phyloP scores from a whole-genome alignment of 192 early-diverging fungal genomes.

The Haplosporangium gracile region DNA sequence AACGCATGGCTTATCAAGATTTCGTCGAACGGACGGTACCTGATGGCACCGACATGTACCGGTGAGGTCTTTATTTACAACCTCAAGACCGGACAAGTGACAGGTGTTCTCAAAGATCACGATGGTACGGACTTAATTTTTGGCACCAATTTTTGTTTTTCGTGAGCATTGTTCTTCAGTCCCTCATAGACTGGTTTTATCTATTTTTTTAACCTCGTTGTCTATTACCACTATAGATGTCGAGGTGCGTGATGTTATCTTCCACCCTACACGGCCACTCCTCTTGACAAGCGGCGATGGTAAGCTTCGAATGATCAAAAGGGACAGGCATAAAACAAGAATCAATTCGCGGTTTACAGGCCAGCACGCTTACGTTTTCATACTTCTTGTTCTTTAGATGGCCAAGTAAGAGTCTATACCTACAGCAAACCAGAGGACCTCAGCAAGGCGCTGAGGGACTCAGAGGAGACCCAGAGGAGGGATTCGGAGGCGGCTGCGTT shows the following conservation, averaged over 20 bases:
- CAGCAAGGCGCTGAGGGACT: constrained; percentile 34
- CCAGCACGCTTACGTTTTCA: neutral
- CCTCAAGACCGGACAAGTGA: constrained; percentile 80
- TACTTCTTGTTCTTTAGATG: constrained; percentile 60
- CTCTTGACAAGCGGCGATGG: constrained; percentile 91
- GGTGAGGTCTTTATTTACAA: constrained; percentile 91
- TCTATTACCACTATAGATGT: constrained; percentile 63
- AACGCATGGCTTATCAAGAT: constrained; percentile 98
- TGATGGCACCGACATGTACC: constrained; percentile 91
- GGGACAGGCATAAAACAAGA: neutral
- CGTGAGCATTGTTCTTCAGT: neutral
- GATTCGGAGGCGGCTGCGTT: constrained; percentile 29
- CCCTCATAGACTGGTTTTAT: neutral
- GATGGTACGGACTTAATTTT: constrained; percentile 65
- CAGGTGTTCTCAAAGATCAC: constrained; percentile 87
- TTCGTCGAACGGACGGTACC: constrained; percentile 86
- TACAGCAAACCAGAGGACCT: constrained; percentile 53
- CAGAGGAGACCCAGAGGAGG: constrained; percentile 21
- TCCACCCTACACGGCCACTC: constrained; percentile 85
- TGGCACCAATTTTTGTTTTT: neutral
- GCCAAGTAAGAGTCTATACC: constrained; percentile 74
- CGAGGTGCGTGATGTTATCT: constrained; percentile 94
- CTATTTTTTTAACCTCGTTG: neutral
- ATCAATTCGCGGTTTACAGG: neutral
- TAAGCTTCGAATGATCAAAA: constrained; percentile 36